These are phyloP conservation scores for Apiospora marii DNA, from an alignment of 2,329 filamentous ascomycete species.

Conservation along the genomic window DNA sequence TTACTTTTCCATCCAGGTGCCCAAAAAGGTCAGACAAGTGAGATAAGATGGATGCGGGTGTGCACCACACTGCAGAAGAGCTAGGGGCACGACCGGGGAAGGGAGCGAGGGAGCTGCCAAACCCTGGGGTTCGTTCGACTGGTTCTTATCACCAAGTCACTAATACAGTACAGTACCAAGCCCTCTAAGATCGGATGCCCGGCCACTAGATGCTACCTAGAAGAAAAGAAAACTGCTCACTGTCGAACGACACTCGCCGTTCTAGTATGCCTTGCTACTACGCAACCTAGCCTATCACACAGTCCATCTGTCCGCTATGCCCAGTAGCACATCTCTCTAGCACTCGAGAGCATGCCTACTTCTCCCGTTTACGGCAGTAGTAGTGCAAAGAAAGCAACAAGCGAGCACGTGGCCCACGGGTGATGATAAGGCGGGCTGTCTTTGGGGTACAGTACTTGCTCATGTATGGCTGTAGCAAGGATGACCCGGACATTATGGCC, in stretches of 20 bases:
- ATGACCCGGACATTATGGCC: not conserved
- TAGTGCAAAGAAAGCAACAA: not conserved
- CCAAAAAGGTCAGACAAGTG: not conserved
- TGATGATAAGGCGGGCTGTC: not conserved
- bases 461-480: not conserved
- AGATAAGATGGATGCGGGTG: not conserved
- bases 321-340: not conserved
- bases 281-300: not conserved
- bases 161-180: not conserved
- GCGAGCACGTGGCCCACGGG: not conserved
- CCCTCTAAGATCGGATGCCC: constrained; percentile 3
- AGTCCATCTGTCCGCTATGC: not conserved
- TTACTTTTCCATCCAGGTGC: not conserved
- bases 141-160: not conserved
- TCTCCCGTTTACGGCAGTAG: not conserved
- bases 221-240: not conserved
- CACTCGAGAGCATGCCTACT: not conserved
- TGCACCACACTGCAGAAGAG: not conserved
- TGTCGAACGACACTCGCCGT: not conserved
- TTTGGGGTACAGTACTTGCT: not conserved
- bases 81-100: not conserved
- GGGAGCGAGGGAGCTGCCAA: not conserved
- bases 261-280: not conserved
- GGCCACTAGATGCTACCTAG: not conserved
- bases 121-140: not conserved